These are phyloP conservation scores for Backusella westeae DNA, from an alignment of 192 early-diverging fungal genomes.

Conservation along the genomic window DNA sequence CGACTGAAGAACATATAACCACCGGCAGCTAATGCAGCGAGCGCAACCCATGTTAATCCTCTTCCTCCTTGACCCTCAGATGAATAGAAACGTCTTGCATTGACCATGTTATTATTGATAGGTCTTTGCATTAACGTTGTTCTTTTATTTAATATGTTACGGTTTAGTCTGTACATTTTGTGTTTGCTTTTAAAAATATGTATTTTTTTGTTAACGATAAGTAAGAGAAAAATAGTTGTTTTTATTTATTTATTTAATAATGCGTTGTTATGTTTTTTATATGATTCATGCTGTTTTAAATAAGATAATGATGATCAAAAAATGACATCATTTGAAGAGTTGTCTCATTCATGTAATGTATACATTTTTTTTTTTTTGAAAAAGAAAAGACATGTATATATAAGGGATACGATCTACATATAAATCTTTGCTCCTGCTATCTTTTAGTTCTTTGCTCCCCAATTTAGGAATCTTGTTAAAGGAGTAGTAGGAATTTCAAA, in stretches of 20 bases:
- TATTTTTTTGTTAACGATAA: background rate
- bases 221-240: background rate
- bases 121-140: background rate
- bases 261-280: background rate
- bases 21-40: background rate
- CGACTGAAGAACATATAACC: background rate
- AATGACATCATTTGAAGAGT: background rate
- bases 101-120: background rate
- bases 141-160: background rate
- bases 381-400: background rate
- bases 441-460: background rate
- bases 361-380: background rate
- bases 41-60: background rate
- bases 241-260: background rate
- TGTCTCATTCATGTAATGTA: background rate
- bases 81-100: background rate
- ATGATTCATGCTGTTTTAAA: conserved; percentile 5
- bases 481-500: conserved; percentile 23
- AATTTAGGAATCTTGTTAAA: conserved; percentile 16
- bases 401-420: background rate
- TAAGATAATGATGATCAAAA: background rate
- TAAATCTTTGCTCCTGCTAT: background rate
- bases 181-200: background rate
- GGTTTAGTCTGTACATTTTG: background rate
- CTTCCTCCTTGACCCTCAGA: background rate